Evolutionary conservation across 1,139 yeast species (phyloP).

Genomic region (Hemisphaericaspora xylofermentans): DNA sequence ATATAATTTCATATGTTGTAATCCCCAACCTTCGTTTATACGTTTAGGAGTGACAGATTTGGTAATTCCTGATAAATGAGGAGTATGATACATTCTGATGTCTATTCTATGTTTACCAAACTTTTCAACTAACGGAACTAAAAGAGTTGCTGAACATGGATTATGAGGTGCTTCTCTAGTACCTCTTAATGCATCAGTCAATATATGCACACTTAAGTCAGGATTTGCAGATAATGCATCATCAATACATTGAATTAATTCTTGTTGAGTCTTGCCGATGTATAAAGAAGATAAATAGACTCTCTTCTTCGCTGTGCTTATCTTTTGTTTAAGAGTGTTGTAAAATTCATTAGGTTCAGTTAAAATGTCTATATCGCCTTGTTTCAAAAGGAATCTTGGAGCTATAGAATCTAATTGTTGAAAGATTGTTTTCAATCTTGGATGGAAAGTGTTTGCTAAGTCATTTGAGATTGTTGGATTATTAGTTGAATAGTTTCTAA

Average conservation of each 20-base stretch:
- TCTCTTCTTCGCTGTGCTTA: slow-evolving; percentile 52
- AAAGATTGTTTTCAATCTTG: slow-evolving; percentile 48
- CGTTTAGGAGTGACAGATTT: slow-evolving; percentile 73
- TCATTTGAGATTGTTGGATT: slow-evolving; percentile 23
- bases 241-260: slow-evolving; percentile 60
- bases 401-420: slow-evolving; percentile 64
- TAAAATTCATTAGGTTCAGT: slow-evolving; percentile 72
- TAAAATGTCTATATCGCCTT: slow-evolving; percentile 64
- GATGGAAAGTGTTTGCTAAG: slow-evolving; percentile 37
- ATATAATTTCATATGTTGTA: slow-evolving; percentile 96
- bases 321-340: slow-evolving; percentile 54
- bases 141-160: slow-evolving; percentile 69
- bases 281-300: slow-evolving; percentile 84
- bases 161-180: slow-evolving; percentile 85
- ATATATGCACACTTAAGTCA: slow-evolving; percentile 63
- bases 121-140: slow-evolving; percentile 65
- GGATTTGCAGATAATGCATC: slow-evolving; percentile 60
- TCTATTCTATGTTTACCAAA: slow-evolving; percentile 73
- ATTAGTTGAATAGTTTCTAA: slow-evolving; percentile 24
- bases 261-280: slow-evolving; percentile 79
- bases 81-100: slow-evolving; percentile 85
- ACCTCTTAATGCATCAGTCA: slow-evolving; percentile 88
- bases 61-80: slow-evolving; percentile 70
- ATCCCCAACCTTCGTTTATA: slow-evolving; percentile 86
- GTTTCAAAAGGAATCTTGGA: slow-evolving; percentile 63